Conservation (phyloP, 805 yeast genomes). For the Candida pini region DNA sequence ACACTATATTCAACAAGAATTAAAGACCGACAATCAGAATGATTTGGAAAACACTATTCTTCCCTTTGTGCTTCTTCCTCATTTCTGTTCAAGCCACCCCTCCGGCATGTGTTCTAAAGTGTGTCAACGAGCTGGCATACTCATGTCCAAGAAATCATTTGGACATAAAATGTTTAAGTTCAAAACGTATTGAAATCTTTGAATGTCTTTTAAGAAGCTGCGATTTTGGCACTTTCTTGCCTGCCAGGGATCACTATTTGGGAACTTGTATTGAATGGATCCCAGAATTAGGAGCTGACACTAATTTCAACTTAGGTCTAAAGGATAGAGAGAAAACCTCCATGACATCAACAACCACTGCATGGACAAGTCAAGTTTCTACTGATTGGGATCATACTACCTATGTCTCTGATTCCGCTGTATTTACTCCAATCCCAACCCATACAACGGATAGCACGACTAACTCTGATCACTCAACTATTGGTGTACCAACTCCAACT, state of each 20-base stretch:
- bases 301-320: constrained; percentile 17
- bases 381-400: background rate
- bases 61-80: background rate
- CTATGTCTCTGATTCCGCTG: background rate
- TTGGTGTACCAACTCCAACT: constrained; percentile 1
- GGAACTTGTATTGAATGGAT: constrained; percentile 43
- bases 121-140: constrained; percentile 15
- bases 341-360: background rate
- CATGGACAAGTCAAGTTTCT: background rate
- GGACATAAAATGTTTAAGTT: constrained; percentile 35
- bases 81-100: constrained; percentile 13
- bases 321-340: background rate
- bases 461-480: background rate
- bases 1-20: background rate
- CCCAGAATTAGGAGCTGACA: constrained; percentile 16
- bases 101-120: constrained; percentile 22
- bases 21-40: background rate
- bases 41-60: background rate
- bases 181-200: constrained; percentile 19
- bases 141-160: constrained; percentile 14
- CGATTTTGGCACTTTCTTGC: constrained; percentile 35
- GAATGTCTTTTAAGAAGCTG: constrained; percentile 37
- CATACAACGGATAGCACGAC: background rate
- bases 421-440: background rate
- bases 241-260: constrained; percentile 44